These are phyloP conservation scores for Lactarius hatsudake DNA, from an alignment of 768 basidiomycete species.

Conservation along the genomic window DNA sequence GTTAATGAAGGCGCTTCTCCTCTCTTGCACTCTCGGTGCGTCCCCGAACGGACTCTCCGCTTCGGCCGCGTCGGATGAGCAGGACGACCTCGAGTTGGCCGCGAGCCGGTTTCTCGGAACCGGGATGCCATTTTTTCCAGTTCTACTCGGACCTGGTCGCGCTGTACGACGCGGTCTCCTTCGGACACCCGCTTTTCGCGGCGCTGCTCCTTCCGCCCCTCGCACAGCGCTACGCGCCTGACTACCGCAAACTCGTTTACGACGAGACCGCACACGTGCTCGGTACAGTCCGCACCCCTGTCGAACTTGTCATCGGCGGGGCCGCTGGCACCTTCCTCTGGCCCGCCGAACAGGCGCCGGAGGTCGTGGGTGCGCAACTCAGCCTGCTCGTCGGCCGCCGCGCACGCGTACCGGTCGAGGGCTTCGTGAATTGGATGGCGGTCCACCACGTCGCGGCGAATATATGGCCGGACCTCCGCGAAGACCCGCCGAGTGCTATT, in stretches of 20 bases:
- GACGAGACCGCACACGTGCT: conserved; percentile 70
- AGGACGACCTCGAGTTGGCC: conserved; percentile 48
- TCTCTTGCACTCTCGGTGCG: conserved; percentile 46
- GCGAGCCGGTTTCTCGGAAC: conserved; percentile 59
- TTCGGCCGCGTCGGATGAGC: conserved; percentile 22
- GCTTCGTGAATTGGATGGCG: conserved; percentile 64
- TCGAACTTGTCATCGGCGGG: conserved; percentile 51
- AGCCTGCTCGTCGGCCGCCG: conserved; percentile 44
- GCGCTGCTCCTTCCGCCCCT: conserved; percentile 73
- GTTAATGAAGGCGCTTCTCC: conserved; percentile 59
- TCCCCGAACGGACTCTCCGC: conserved; percentile 29
- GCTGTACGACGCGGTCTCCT: conserved; percentile 90
- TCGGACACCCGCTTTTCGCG: conserved; percentile 74
- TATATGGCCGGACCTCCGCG: conserved; percentile 65
- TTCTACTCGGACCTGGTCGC: conserved; percentile 89
- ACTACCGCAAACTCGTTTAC: conserved; percentile 86
- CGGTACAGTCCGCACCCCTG: conserved; percentile 52
- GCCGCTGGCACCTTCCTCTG: conserved; percentile 63
- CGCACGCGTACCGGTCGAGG: conserved; percentile 40
- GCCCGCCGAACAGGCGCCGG: conserved; percentile 62
- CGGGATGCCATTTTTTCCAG: conserved; percentile 85
- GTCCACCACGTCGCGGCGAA: conserved; percentile 75
- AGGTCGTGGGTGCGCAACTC: conserved; percentile 63
- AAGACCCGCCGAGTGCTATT: neutral
- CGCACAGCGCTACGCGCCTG: conserved; percentile 70